Conservation (phyloP, 441 rosid genomes). For the Syzygium malaccense region DNA sequence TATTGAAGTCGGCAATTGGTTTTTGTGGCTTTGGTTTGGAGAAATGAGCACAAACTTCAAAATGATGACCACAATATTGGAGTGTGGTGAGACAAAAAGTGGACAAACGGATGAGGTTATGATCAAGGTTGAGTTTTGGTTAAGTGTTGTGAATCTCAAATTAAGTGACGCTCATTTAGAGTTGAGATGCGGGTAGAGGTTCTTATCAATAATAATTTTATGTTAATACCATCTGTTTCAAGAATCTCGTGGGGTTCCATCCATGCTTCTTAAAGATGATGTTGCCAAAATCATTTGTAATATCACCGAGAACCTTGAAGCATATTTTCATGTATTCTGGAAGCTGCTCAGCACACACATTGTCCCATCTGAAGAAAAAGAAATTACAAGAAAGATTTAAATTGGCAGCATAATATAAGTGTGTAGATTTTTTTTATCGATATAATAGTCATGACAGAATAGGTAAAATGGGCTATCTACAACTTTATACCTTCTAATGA, state of each 20-base stretch:
- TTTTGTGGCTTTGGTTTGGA: no score
- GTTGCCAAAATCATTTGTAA: no score
- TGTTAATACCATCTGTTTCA: neutral
- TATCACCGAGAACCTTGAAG: no score
- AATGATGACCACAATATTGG: no score
- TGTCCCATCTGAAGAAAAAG: neutral
- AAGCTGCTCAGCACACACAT: neutral
- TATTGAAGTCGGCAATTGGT: no score
- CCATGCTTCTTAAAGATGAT: no score
- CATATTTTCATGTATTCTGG: neutral
- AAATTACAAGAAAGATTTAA: neutral
- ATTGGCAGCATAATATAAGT: neutral
- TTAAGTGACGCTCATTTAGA: neutral
- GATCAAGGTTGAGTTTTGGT: no score
- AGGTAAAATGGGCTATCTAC: neutral
- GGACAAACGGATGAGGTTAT: no score
- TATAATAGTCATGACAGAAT: neutral
- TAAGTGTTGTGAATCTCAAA: neutral
- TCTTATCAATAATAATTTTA: neutral
- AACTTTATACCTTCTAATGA: slow-evolving; percentile 22
- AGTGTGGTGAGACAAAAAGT: no score
- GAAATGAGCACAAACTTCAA: no score
- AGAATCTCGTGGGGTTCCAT: neutral
- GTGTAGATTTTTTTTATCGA: neutral
- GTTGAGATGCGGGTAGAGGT: neutral